A percentile compares a stretch with the other conserved stretches of the same genome.
These are phyloP conservation scores for Westerdykella sp. DNA, from an alignment of 2,329 filamentous ascomycete genomes.

Conservation along the genomic window DNA sequence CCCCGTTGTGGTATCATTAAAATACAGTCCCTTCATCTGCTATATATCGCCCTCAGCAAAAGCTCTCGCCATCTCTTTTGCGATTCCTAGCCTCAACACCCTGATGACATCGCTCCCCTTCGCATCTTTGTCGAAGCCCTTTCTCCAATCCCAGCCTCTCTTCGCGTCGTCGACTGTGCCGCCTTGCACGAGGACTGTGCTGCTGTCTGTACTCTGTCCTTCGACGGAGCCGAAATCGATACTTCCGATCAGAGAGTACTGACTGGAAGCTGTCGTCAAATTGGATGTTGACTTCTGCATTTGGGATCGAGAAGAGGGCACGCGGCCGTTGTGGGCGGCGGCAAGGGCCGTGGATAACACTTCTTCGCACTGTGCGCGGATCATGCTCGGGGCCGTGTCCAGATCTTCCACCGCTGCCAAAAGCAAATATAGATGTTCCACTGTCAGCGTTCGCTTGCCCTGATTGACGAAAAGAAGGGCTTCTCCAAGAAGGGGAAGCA, in stretches of 20 bases:
- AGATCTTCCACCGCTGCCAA: conserved; percentile 75
- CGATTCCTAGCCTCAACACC: conserved; percentile 65
- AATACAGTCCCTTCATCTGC: neutral
- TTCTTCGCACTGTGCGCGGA: conserved; percentile 69
- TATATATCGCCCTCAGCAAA: conserved; percentile 63
- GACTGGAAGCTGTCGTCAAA: conserved; percentile 50
- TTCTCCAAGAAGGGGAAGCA: conserved; percentile 79
- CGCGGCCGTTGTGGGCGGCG: conserved; percentile 51
- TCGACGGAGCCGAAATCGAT: conserved; percentile 56
- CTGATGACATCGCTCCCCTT: conserved; percentile 65
- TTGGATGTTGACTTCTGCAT: conserved; percentile 55
- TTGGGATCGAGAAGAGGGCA: conserved; percentile 17
- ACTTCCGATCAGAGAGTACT: conserved; percentile 67
- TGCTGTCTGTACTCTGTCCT: conserved; percentile 37
- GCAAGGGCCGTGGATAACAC: conserved; percentile 70
- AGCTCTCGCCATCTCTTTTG: conserved; percentile 63
- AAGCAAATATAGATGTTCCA: conserved; percentile 66
- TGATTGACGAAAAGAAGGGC: conserved; percentile 68
- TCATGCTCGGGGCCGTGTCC: conserved; percentile 65
- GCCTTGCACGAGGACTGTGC: conserved; percentile 42
- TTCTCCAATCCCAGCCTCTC: conserved; percentile 69
- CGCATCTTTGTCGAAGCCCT: conserved; percentile 50
- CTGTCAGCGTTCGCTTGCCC: conserved; percentile 55
- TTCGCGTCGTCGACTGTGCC: conserved; percentile 38
- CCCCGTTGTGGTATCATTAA: conserved; percentile 4